Conservation (phyloP, 2,329 filamentous ascomycete genomes). For the Domatiomyces catenatus region DNA sequence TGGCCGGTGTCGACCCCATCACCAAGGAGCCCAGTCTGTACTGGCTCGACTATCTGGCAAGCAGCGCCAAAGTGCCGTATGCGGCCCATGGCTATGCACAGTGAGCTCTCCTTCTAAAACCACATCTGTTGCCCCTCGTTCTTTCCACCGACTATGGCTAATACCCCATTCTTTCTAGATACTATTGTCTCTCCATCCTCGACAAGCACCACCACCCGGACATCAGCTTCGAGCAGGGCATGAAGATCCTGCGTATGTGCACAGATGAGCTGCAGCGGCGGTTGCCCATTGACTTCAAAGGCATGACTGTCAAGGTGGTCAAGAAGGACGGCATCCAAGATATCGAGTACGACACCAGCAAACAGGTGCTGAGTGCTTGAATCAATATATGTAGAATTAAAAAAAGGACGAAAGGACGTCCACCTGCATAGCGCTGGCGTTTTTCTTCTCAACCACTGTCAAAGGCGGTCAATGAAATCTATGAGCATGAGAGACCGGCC, state of each 20-base stretch:
- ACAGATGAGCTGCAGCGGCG: constrained; percentile 93
- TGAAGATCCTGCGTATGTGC: constrained; percentile 88
- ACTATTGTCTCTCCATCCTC: constrained; percentile 94
- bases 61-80: constrained; percentile 76
- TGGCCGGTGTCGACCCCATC: constrained; percentile 86
- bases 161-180: constrained; percentile 35
- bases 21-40: constrained; percentile 81
- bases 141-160: not conserved
- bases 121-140: too few species aligned
- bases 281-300: constrained; percentile 98
- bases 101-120: constrained; percentile 35
- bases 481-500: not conserved
- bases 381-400: not conserved
- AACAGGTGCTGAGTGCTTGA: constrained; percentile 35
- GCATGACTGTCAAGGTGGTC: constrained; percentile 80
- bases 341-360: constrained; percentile 71
- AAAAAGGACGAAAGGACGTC: not conserved
- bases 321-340: constrained; percentile 85
- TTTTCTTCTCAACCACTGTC: not conserved
- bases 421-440: constrained; percentile 10
- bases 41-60: constrained; percentile 95
- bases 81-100: constrained; percentile 97
- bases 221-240: constrained; percentile 72
- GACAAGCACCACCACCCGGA: constrained; percentile 98
- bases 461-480: not conserved